These are phyloP conservation scores for Lactarius psammicola DNA, from an alignment of 768 basidiomycete genomes.

Conservation along the genomic window DNA sequence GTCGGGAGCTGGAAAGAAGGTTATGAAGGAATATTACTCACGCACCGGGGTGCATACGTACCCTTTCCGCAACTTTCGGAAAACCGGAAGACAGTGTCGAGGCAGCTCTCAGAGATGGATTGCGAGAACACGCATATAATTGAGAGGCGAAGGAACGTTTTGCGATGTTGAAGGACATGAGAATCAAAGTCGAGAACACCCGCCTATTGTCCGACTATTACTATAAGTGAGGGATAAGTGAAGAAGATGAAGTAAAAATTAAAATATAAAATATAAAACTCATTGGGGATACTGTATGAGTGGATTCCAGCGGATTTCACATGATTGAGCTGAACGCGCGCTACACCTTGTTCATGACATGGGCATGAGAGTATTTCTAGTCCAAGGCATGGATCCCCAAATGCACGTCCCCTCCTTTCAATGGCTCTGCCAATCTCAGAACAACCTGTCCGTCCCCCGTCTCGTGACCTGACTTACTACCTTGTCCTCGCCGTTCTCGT, in stretches of 20 bases:
- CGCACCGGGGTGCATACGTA: slow-evolving; percentile 38
- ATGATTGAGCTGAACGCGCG: not conserved
- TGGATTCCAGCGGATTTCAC: not conserved
- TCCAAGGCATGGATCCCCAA: not conserved
- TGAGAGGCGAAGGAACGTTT: not conserved
- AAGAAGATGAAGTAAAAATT: not conserved
- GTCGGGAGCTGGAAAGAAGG: slow-evolving; percentile 59
- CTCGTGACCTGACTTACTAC: slow-evolving; percentile 54
- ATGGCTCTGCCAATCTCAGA: slow-evolving; percentile 32
- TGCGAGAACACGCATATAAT: not conserved
- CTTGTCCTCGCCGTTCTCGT: slow-evolving; percentile 55
- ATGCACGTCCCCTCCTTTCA: not conserved
- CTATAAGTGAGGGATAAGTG: not conserved
- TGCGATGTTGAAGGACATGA: not conserved
- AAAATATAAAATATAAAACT: not conserved
- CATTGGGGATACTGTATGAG: not conserved
- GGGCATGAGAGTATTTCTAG: not conserved
- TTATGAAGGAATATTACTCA: slow-evolving; percentile 21
- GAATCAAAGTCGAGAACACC: not conserved
- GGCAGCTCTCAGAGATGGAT: slow-evolving; percentile 49
- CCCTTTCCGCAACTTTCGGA: slow-evolving; percentile 70
- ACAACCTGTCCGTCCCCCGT: slow-evolving; percentile 37
- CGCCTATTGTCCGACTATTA: too few species aligned
- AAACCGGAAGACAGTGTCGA: slow-evolving; percentile 79
- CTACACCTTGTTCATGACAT: not conserved